Conservation (phyloP, 352 stramenopile genomes). For the Pythium oligandrum region DNA sequence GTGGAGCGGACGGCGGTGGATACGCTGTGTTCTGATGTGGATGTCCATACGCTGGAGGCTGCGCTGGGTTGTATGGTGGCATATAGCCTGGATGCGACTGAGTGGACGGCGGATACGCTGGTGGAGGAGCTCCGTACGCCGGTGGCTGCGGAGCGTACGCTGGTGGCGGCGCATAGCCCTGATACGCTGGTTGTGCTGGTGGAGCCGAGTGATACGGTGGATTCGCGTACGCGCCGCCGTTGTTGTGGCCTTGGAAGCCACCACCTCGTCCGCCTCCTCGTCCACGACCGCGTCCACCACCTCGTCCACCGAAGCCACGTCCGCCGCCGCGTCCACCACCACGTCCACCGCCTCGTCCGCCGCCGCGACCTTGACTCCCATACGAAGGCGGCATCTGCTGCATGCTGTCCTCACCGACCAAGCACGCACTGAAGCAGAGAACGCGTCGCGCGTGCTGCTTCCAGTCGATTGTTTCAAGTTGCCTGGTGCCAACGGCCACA, state of each 20-base stretch:
- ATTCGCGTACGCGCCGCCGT: background rate
- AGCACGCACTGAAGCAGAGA: too few species aligned
- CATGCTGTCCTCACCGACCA: too few species aligned
- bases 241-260: slow-evolving; percentile 3
- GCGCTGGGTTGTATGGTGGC: background rate
- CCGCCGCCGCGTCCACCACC: slow-evolving; percentile 21
- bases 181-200: background rate
- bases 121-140: background rate
- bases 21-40: background rate
- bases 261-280: slow-evolving; percentile 24
- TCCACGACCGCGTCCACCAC: slow-evolving; percentile 24
- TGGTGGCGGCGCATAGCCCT: slow-evolving; percentile 1
- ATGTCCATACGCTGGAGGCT: background rate
- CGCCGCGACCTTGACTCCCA: slow-evolving; percentile 13
- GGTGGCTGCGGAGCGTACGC: slow-evolving; percentile 3
- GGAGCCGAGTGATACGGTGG: background rate
- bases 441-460: background rate
- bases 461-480: slow-evolving; percentile 23
- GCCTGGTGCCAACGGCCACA: background rate
- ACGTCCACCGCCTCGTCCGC: slow-evolving; percentile 15
- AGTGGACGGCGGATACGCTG: too few species aligned
- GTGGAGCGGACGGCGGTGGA: slow-evolving; percentile 2
- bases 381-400: too few species aligned
- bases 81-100: too few species aligned
- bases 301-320: slow-evolving; percentile 20